Evolutionary conservation across 345 rosid species (phyloP), one percentile per base, ranked within the genome.

Genomic region (Acer yangbiense): DNA sequence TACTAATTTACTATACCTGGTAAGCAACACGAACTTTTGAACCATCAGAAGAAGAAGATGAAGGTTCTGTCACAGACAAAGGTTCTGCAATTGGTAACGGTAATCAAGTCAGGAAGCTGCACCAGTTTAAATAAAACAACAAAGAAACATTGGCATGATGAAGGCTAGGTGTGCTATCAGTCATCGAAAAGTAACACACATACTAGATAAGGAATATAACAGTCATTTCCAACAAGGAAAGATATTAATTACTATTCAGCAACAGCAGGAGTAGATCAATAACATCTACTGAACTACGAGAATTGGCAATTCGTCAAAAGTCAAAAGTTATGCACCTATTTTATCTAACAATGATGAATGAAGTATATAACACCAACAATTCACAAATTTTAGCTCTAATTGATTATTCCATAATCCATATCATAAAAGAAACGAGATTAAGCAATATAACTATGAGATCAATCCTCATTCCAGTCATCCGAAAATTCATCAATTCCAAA

Each of bases 11-110:
- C 39, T 77, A 69, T 81, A 94, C 97, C 98, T 93, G 97, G 86
- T 87, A 96, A 63, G 98, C 98, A 67, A 94, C 90, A 79, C 92
- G 95, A 66, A 90, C 82, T 78, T 85, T 88, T 77, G 93, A 74
- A 60, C 87, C 88, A 82, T 85, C 83, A 68, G 79, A 82, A 57
- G 74, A 50, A 32, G 87, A 80, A 66, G 87, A 66, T 73, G 82
- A 78, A 35, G 39, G 39, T 35, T 35, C 39, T 35, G 39, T 35
- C 39, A 35, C 39, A 35, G 39, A 35, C 39, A 35, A 35, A 35
- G 39, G 39, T 35, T 35, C 39, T 35, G 39, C 80, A 81, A 82
- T 81, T 67, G 76, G 71, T 69, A 69, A 68, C 74, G 20, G 48
- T 65, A 77, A 23, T 69, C 54, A 6, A 46, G 61, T 27, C 35